Percentiles rank a stretch among this genome's conserved stretches.
phyloP scores from a whole-genome alignment of 2,329 filamentous ascomycete species.

The Byssoonygena ceratinophila region DNA sequence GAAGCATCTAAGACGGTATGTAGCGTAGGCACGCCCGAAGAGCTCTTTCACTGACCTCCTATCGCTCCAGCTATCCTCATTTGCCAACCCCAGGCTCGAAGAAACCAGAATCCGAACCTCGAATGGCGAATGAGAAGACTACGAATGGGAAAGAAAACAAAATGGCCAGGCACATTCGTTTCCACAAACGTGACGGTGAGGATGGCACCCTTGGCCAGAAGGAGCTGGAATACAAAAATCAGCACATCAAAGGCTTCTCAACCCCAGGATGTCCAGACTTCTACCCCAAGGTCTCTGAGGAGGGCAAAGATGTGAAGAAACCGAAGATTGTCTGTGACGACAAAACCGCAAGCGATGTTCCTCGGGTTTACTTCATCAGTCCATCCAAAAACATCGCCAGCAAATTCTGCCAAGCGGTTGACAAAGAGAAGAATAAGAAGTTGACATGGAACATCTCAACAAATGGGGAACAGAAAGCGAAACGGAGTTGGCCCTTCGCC shows the following conservation, averaged over 20 bases:
- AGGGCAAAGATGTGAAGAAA: not conserved
- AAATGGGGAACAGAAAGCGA: not conserved
- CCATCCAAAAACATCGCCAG: not conserved
- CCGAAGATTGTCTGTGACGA: constrained; percentile 3
- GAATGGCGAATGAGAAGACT: not conserved
- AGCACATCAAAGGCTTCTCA: constrained; percentile 2
- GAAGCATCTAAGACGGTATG: not conserved
- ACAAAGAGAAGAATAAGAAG: not conserved
- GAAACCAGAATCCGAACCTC: constrained; percentile 1
- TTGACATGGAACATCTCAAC: not conserved
- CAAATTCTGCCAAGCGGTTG: constrained; percentile 1
- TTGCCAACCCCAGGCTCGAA: constrained; percentile 7
- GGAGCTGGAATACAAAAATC: constrained; percentile 4
- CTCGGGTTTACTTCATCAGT: constrained; percentile 1
- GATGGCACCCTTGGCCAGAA: not conserved
- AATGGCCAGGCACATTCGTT: not conserved
- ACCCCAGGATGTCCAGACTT: not conserved
- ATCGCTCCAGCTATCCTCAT: not conserved
- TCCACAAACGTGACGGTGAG: not conserved
- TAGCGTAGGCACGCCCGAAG: not conserved
- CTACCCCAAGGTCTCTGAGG: not conserved
- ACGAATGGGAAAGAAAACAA: not conserved
- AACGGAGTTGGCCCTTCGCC: not conserved
- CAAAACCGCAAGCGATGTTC: constrained; percentile 3
- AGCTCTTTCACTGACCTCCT: not conserved